phyloP scores from a whole-genome alignment of 768 basidiomycete genomes.

The Megacollybia marginata region DNA sequence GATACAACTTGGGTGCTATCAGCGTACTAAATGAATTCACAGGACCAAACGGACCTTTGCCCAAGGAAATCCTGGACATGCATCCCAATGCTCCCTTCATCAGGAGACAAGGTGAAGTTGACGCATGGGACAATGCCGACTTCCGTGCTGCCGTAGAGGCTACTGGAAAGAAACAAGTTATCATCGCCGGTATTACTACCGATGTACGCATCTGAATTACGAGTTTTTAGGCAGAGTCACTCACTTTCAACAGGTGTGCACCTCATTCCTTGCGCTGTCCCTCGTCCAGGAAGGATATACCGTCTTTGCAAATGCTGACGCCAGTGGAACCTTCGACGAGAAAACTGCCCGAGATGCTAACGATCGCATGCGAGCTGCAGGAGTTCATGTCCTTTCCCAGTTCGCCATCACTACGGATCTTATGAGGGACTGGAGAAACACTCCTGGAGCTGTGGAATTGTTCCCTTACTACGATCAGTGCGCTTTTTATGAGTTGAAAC shows the following conservation, averaged over 20 bases:
- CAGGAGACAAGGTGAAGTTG: slow-evolving; percentile 40
- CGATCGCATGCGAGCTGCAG: slow-evolving; percentile 39
- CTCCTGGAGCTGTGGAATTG: slow-evolving; percentile 34
- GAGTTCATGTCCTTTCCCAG: slow-evolving; percentile 36
- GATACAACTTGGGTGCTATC: slow-evolving; percentile 1
- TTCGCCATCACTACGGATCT: slow-evolving; percentile 38
- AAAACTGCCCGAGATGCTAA: slow-evolving; percentile 37
- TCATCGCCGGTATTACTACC: slow-evolving; percentile 42
- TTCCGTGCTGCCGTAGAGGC: slow-evolving; percentile 39
- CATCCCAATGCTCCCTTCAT: slow-evolving; percentile 36
- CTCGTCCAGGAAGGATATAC: slow-evolving; percentile 37
- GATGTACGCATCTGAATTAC: slow-evolving; percentile 35
- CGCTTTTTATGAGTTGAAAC: slow-evolving; percentile 2
- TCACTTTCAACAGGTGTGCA: slow-evolving; percentile 33
- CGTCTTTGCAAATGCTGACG: slow-evolving; percentile 41
- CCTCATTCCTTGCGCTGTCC: slow-evolving; percentile 39
- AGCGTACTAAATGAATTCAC: neutral
- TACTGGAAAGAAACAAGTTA: slow-evolving; percentile 42
- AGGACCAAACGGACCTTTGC: slow-evolving; percentile 45
- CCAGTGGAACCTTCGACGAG: slow-evolving; percentile 33
- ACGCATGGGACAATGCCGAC: slow-evolving; percentile 45
- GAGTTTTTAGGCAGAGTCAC: slow-evolving; percentile 28
- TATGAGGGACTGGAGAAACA: slow-evolving; percentile 45
- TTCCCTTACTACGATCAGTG: slow-evolving; percentile 39
- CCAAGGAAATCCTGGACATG: slow-evolving; percentile 35